Conservation (phyloP, 2,329 filamentous ascomycete species). For the Hypoxylon sp. region DNA sequence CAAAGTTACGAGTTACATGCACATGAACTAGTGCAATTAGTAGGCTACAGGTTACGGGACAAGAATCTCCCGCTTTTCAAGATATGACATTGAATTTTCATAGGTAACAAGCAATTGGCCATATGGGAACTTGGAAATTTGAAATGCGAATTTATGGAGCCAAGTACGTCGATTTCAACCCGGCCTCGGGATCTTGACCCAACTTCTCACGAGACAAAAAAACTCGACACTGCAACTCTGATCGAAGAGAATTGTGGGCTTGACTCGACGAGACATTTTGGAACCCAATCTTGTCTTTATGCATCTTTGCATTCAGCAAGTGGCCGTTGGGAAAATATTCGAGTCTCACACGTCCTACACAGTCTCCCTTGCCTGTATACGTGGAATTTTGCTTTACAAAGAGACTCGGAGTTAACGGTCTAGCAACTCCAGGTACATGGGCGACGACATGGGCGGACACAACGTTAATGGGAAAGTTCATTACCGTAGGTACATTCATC, state of each 20-base stretch:
- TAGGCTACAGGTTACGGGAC: conserved; percentile 19
- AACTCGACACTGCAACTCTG: neutral
- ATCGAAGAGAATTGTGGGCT: conserved; percentile 19
- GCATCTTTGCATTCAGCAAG: conserved; percentile 1
- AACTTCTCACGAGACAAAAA: conserved; percentile 21
- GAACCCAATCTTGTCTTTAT: conserved; percentile 11
- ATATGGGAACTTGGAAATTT: conserved; percentile 27
- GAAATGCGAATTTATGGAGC: conserved; percentile 26
- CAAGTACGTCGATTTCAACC: conserved; percentile 23
- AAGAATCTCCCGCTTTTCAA: conserved; percentile 31
- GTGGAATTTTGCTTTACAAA: conserved; percentile 13
- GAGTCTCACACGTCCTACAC: conserved; percentile 5
- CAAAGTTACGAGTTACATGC: conserved; percentile 2
- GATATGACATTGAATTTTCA: conserved; percentile 20
- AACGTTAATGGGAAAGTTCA: conserved; percentile 1
- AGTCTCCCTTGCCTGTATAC: conserved; percentile 24
- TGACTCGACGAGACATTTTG: conserved; percentile 5
- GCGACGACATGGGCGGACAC: conserved; percentile 2
- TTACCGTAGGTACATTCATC: conserved; percentile 37
- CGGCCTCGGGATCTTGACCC: conserved; percentile 32
- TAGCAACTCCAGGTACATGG: conserved; percentile 7
- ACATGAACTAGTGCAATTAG: conserved; percentile 3
- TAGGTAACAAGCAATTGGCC: conserved; percentile 21
- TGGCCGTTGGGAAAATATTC: conserved; percentile 4
- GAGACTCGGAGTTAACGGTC: conserved; percentile 39